Evolutionary conservation across 2,329 filamentous ascomycete species (phyloP), one percentile per base, ranked within the genome.

Genomic region (Hypoxylon sp.): DNA sequence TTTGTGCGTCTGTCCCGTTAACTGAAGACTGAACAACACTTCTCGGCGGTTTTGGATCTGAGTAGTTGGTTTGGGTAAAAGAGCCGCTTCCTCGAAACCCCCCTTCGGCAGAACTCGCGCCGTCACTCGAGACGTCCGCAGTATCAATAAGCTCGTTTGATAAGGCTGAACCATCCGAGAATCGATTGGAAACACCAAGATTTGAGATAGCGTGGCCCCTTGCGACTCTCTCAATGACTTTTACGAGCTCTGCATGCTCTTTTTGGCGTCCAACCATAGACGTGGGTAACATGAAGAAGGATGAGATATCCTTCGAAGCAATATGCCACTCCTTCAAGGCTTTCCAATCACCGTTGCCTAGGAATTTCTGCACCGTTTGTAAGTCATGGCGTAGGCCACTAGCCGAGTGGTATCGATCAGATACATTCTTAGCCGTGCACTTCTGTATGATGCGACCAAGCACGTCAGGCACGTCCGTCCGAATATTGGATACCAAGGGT

Each of bases 401-500:
- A 0, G 92, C 91, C 4, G 93, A 97, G 73, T 97, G 91, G 76
- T 97, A 98, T 12, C 95, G 88, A 61, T 97, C 94, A 60, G 89
- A 87, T 49, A 97, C 92, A 64, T 90, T 91, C 78, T 96, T 97
- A 64, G 93, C 89, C 0, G 93, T 97, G 86, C 96, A 97, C 76
- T 93, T 96, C 75, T 95, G 91, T 40, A 98, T 93, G 44, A 97
- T 91, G 30, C 87, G 86, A 0, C 91, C 91, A 42, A 97, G 82
- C 6, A 91, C 90, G 61, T 96, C 92, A 0, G 95, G 95, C 4
- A 97, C 84, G 74, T 97, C 95, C 64, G 93, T 85, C 52, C 95
- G 87, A 45, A 93, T 87, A 2, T 87, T 87, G 2, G 93, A 92
- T 7, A 96, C 89, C 36, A 88, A 88, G 3, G 92, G 89, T 68